Evolutionary conservation across 192 early-diverging fungal genomes (phyloP).

Genomic region (Jimgerdemannia lactiflua): DNA sequence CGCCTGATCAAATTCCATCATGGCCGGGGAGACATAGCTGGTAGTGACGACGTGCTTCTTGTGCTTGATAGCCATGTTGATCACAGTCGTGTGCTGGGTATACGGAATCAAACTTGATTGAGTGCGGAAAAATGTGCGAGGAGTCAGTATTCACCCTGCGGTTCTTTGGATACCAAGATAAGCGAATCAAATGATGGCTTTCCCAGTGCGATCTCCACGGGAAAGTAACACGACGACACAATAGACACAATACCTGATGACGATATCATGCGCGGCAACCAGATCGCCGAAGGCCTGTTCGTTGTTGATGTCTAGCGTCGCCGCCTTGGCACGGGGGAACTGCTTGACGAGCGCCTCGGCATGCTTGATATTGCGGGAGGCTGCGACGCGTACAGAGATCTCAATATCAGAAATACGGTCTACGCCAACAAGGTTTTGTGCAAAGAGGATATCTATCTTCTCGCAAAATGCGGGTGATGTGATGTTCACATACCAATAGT

Average conservation of each 20-base stretch:
- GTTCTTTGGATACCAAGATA: too few species aligned
- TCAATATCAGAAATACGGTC: too few species aligned
- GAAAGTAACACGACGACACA: too few species aligned
- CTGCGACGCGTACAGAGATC: too few species aligned
- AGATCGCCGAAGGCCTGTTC: constrained; percentile 67
- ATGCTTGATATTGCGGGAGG: constrained; percentile 73
- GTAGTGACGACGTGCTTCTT: constrained; percentile 97
- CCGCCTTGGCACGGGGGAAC: constrained; percentile 60
- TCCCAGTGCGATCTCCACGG: too few species aligned
- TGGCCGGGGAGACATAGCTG: constrained; percentile 93
- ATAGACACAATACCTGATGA: constrained; percentile 59
- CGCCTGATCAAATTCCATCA: constrained; percentile 85
- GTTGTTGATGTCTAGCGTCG: constrained; percentile 79
- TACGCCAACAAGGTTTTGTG: too few species aligned
- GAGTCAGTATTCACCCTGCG: too few species aligned
- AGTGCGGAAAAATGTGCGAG: too few species aligned
- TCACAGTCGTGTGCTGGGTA: constrained; percentile 86
- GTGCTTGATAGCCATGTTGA: constrained; percentile 85
- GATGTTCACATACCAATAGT: constrained; percentile 63
- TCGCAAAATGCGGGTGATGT: too few species aligned
- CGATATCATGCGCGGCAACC: constrained; percentile 83
- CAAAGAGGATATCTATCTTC: too few species aligned
- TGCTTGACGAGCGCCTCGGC: constrained; percentile 65
- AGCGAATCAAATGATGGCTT: too few species aligned
- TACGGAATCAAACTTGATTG: constrained; percentile 75